Evolutionary conservation across 1,139 yeast genomes (phyloP), one percentile per base, ranked within the genome.

Genomic region (Candida neerlandica): DNA sequence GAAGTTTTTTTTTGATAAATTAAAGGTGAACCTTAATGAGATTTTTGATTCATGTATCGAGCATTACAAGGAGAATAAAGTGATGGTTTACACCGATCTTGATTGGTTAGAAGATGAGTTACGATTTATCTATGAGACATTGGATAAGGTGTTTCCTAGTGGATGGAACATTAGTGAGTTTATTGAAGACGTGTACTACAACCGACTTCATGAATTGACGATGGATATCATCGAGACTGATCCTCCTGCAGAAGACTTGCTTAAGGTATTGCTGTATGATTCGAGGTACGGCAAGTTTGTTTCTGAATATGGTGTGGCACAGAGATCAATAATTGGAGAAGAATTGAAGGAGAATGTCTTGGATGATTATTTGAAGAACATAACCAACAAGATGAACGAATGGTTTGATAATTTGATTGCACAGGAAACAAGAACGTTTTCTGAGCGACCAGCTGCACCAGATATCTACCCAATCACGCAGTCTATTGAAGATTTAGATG

Each of bases 81-180:
- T 83, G 65, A 78, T 75, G 18, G 82, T 92, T 1, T 76, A 87
- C 54, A 86, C 86, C 39, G 84, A 87, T 54, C 70, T 92, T 47
- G 86, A 84, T 50, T 92, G 97, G 95, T 79, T 92, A 16, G 91
- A 87, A 63, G 86, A 86, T 54, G 98, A 94, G 60, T 69, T 94
- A 51, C 69, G 78, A 30, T 78, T 85, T 52, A 89, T 87, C 1
- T 78, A 81, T 49, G 79, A 80, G 37, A 82, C 82, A 19, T 69
- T 90, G 43, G 67, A 77, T 2, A 74, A 73, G n/a, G 75, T 85
- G 46, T 91, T 96, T 29, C 86, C 89, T 0, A 55, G 58, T 10
- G 73, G 79, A 50, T 94, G 98, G 98, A 77, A 83, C 44, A 75
- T 92, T 27, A 82, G 84, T 58, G 72, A 77, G 21, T 80, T 80